Base-by-base conservation (phyloP, 2,329 filamentous ascomycete species). In the Xylaria multiplex region DNA sequence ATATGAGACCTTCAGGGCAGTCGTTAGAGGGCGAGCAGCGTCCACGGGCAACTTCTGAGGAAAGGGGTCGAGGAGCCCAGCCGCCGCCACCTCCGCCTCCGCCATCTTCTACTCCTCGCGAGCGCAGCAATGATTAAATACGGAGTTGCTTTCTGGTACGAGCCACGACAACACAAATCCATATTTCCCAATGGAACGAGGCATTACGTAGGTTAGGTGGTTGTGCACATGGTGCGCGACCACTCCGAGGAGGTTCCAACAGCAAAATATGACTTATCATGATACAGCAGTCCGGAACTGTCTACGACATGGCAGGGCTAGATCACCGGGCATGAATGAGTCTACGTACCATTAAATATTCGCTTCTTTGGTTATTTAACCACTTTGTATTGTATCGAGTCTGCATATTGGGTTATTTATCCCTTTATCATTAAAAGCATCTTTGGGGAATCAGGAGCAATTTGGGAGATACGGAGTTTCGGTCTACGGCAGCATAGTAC, bases 11-110 rank as follows among this genome's bases (percentile, higher is more conserved):
- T 56, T 68, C 55, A 16, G 65, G 58, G 6, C 65, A 72, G 46
- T 70, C 69, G 37, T 72, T 71, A 60, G 77, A 78, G 58, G 67
- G 72, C 59, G 76, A 74, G 55, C 73, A 73, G 56, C 75, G 69
- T 59, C 78, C 78, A 24, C 77, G 78, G 53, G 71, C 70, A 59
- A 72, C 69, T 60, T 74, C 73, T 48, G 79, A 80, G 52, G 79
- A 79, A 69, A 77, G 76, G 70, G 70, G 72, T 69, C 78, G 75
- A 64, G 75, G 75, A 71, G 67, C 30, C 43, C 65, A 61, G 6
- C 65, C 58, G 14, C 64, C 64, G 6, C 66, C 66, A 45, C 66
- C 64, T 30, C 59, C 62, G 32, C 62, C 62, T 11, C 62, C 56
- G 14, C 59, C 61, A 27, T 27, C 58, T 37, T 55, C 66, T 1